These are phyloP conservation scores for Turritis glabra DNA, from an alignment of 345 rosid genomes.

Conservation along the genomic window DNA sequence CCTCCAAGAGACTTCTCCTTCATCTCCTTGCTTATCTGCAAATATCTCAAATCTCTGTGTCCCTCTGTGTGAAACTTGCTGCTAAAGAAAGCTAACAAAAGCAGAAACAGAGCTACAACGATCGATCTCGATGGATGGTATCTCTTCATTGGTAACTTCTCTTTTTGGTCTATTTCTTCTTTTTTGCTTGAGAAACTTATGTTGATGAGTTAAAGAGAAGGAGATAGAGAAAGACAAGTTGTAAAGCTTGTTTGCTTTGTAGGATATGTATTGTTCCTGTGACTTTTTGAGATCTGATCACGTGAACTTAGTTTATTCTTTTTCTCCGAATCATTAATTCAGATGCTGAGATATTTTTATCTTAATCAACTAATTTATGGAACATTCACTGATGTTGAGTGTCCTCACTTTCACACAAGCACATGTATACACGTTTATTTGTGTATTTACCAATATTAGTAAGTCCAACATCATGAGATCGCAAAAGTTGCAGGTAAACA, in stretches of 20 bases:
- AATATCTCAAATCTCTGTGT: slow-evolving; percentile 24
- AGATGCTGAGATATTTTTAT: slow-evolving; percentile 20
- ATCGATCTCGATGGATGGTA: slow-evolving; percentile 30
- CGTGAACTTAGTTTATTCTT: slow-evolving; percentile 18
- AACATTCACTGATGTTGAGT: slow-evolving; percentile 7
- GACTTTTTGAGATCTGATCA: slow-evolving; percentile 40
- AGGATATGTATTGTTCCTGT: slow-evolving; percentile 19
- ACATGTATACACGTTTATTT: slow-evolving; percentile 30
- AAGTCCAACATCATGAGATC: slow-evolving; percentile 2
- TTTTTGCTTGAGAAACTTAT: not conserved
- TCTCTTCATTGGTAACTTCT: slow-evolving; percentile 30
- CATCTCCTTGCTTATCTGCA: slow-evolving; percentile 12
- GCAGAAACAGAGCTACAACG: slow-evolving; percentile 18
- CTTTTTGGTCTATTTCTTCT: not conserved
- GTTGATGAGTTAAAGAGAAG: slow-evolving; percentile 1
- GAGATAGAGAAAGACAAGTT: slow-evolving; percentile 27
- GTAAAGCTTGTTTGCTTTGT: slow-evolving; percentile 35
- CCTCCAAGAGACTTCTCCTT: slow-evolving; percentile 14
- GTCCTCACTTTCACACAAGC: slow-evolving; percentile 11
- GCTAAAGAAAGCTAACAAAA: slow-evolving; percentile 35
- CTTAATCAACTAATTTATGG: not conserved
- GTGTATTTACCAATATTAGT: slow-evolving; percentile 10
- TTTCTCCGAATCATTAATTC: slow-evolving; percentile 1
- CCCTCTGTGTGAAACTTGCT: slow-evolving; percentile 25
- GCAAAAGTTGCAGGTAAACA: not conserved